phyloP scores from a whole-genome alignment of 2,329 filamentous ascomycete species.

The Blastomyces parvus region DNA sequence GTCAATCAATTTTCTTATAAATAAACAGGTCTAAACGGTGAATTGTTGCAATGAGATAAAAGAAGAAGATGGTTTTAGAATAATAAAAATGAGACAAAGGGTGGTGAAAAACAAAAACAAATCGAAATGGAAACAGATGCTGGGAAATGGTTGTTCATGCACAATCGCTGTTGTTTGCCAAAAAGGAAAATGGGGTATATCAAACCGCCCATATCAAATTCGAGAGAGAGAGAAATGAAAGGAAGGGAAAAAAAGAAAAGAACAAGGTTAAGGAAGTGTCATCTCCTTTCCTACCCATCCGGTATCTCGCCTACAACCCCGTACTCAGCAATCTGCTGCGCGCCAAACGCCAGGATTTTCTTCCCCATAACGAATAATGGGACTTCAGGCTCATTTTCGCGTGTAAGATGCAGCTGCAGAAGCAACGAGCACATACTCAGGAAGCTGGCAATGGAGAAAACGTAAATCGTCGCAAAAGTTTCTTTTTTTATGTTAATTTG shows the following conservation, averaged over 20 bases:
- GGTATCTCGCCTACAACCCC: not conserved
- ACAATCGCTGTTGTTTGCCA: not conserved
- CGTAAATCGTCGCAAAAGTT: constrained; percentile 65
- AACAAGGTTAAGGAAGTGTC: not conserved
- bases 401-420: constrained; percentile 55
- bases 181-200: not conserved
- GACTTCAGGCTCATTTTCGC: constrained; percentile 52
- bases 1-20: too few species aligned
- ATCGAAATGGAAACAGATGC: not conserved
- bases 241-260: not conserved
- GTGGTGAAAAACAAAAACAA: not conserved
- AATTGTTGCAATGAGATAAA: too few species aligned
- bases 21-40: too few species aligned
- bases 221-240: not conserved
- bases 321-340: constrained; percentile 16
- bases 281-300: not conserved
- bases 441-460: constrained; percentile 68
- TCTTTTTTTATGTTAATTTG: constrained; percentile 72
- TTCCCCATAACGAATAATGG: constrained; percentile 45
- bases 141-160: not conserved
- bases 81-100: not conserved
- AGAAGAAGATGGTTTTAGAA: not conserved
- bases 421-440: constrained; percentile 63
- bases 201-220: not conserved
- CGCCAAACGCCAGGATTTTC: constrained; percentile 33